A percentile compares a stretch with the other conserved stretches of the same genome.
Evolutionary conservation across 2,329 filamentous ascomycete species (phyloP).

Genomic region (Metarhizium rileyi): DNA sequence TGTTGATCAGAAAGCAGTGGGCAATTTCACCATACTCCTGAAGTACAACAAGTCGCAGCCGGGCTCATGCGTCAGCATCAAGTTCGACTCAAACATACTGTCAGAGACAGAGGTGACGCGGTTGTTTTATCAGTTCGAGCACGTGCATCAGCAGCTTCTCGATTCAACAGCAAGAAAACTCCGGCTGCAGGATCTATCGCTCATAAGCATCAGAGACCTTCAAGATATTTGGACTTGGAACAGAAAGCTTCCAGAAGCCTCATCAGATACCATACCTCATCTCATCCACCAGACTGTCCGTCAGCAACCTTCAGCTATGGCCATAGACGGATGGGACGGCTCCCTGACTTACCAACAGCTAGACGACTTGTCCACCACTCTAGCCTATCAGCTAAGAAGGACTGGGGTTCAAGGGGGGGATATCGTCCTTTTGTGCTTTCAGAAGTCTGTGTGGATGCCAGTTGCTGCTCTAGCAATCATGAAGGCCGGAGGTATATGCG

Average conservation of each 20-base stretch:
- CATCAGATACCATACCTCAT: neutral
- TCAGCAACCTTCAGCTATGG: neutral
- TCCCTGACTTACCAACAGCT: slow-evolving; percentile 12
- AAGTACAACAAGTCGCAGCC: neutral
- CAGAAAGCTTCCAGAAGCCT: neutral
- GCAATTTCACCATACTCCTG: neutral
- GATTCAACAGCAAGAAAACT: neutral
- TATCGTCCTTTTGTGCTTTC: slow-evolving; percentile 16
- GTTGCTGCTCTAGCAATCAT: slow-evolving; percentile 16
- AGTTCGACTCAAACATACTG: neutral
- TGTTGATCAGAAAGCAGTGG: neutral
- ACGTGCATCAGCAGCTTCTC: neutral
- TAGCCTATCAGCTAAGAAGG: slow-evolving; percentile 8
- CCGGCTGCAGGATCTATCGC: neutral
- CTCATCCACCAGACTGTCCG: neutral
- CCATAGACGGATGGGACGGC: slow-evolving; percentile 14
- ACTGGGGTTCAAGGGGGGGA: neutral
- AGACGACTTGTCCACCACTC: slow-evolving; percentile 9
- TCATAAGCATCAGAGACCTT: neutral
- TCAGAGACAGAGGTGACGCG: neutral
- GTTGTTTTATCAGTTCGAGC: neutral
- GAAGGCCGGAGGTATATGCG: slow-evolving; percentile 17
- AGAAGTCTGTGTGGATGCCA: slow-evolving; percentile 15
- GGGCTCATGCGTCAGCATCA: neutral
- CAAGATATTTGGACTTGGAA: neutral